phyloP scores from a whole-genome alignment of 345 rosid species.

The Eucalyptus pauciflora region DNA sequence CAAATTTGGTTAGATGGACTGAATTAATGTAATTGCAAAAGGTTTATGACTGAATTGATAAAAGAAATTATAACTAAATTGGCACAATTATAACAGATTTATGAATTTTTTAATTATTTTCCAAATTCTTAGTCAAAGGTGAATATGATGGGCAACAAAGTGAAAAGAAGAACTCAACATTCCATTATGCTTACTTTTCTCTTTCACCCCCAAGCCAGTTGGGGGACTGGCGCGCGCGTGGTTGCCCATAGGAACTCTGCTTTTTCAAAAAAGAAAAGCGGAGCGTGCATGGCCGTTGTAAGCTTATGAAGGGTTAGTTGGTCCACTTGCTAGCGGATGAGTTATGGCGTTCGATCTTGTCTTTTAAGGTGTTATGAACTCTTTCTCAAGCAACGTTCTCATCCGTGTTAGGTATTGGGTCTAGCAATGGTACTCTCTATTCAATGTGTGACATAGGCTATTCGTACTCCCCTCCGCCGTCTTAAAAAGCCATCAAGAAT shows the following conservation, averaged over 20 bases:
- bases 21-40: rapidly evolving
- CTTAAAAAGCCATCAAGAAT: background rate
- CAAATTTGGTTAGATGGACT: rapidly evolving
- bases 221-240: background rate
- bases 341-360: background rate
- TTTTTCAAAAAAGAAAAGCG: background rate
- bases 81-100: rapidly evolving
- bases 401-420: background rate
- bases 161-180: background rate
- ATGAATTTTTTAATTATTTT: no score
- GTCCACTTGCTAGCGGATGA: background rate
- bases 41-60: rapidly evolving
- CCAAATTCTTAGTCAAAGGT: background rate
- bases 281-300: rapidly evolving
- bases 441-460: background rate
- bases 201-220: background rate
- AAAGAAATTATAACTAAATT: no score
- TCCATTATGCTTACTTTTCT: background rate
- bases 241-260: background rate
- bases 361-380: background rate
- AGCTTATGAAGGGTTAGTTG: background rate
- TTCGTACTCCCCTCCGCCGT: background rate
- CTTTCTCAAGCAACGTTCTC: background rate
- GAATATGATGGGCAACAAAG: background rate
- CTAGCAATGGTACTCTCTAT: background rate